Evolutionary conservation across 805 yeast genomes (phyloP).

Genomic region (Sugiyamaella marilandica): DNA sequence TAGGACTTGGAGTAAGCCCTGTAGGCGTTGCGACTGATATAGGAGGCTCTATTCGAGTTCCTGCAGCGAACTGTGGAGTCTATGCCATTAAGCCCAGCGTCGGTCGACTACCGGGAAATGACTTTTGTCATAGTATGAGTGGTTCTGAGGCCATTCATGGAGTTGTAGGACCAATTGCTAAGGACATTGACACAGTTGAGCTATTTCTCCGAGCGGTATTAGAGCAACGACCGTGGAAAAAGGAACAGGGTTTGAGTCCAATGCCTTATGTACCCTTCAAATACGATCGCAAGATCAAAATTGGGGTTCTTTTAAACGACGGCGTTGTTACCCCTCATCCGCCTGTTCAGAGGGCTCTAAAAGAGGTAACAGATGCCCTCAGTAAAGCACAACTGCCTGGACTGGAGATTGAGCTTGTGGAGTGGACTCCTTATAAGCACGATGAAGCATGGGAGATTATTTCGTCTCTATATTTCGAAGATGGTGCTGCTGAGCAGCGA

Average conservation of each 20-base stretch:
- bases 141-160: slow-evolving; percentile 44
- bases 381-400: slow-evolving; percentile 6
- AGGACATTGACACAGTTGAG: slow-evolving; percentile 46
- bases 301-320: slow-evolving; percentile 47
- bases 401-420: slow-evolving; percentile 25
- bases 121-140: slow-evolving; percentile 39
- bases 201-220: slow-evolving; percentile 44
- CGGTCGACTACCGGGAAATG: slow-evolving; percentile 44
- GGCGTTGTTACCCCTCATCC: slow-evolving; percentile 50
- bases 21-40: slow-evolving; percentile 56
- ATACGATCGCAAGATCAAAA: slow-evolving; percentile 37
- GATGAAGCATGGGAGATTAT: slow-evolving; percentile 32
- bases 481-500: slow-evolving; percentile 60
- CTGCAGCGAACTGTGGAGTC: slow-evolving; percentile 50
- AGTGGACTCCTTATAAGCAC: slow-evolving; percentile 28
- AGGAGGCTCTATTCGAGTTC: slow-evolving; percentile 53
- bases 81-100: slow-evolving; percentile 48
- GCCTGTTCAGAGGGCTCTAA: slow-evolving; percentile 39
- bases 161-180: slow-evolving; percentile 43
- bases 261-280: slow-evolving; percentile 46
- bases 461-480: slow-evolving; percentile 49
- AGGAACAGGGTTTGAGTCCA: slow-evolving; percentile 45
- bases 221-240: slow-evolving; percentile 51
- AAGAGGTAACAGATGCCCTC: slow-evolving; percentile 27
- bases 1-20: slow-evolving; percentile 44